Evolutionary conservation across 2,329 filamentous ascomycete genomes (phyloP).

Genomic region (Neospermospora avenae): DNA sequence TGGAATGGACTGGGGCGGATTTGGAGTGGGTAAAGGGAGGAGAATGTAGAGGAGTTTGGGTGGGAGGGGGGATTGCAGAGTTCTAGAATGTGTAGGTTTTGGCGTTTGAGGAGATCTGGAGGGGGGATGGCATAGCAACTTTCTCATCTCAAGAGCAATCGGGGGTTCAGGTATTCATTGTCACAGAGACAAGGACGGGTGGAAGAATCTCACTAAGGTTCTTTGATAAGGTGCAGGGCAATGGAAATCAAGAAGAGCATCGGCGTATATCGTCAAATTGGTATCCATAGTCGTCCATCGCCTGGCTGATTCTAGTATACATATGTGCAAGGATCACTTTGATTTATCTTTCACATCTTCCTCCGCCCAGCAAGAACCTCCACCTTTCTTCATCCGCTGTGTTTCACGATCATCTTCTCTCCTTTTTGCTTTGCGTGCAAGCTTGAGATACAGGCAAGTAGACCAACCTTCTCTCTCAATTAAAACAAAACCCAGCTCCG

Average conservation of each 20-base stretch:
- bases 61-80: not conserved
- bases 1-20: too few relatives aligned
- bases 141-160: too few relatives aligned
- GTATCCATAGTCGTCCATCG: conserved; percentile 1
- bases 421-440: not conserved
- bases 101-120: too few relatives aligned
- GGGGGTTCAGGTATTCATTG: too few relatives aligned
- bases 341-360: not conserved
- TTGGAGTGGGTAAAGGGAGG: not conserved
- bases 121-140: too few relatives aligned
- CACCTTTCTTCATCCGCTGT: not conserved
- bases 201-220: not conserved
- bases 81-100: too few relatives aligned
- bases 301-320: conserved; percentile 5
- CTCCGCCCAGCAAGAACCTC: too few relatives aligned
- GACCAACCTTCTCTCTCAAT: not conserved
- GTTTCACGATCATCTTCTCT: not conserved
- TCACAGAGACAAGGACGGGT: too few relatives aligned
- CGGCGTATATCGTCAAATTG: conserved; percentile 5
- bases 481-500: conserved; percentile 1
- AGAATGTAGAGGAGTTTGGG: not conserved
- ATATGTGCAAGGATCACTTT: conserved; percentile 8
- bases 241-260: not conserved
- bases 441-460: not conserved
- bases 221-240: not conserved